Base-by-base conservation (phyloP, 176 grass and related monocot species). In the Saccharum spontaneum region DNA sequence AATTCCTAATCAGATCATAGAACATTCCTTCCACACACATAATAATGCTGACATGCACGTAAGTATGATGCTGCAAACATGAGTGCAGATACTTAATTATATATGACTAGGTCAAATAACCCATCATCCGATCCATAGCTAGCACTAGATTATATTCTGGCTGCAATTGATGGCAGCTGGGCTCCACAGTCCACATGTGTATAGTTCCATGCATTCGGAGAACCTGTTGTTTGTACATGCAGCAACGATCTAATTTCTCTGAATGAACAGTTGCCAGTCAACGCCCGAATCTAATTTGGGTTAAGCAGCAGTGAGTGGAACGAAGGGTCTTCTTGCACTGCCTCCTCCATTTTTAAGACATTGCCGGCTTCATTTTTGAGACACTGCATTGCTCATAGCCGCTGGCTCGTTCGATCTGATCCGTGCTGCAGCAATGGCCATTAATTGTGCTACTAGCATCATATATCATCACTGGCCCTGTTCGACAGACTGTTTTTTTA, bases 61-160 rank as follows among this genome's bases (percentile, higher is more conserved):
- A 10, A 11, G 15, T 50, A 17, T 50, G 48, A 34, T 41, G 7
- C 5, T 17, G 57, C 28, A 50, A 14, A 24, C 39, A 62, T 46
- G 65, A n/a, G 67, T 20, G 34, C 3, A 70, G 1, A 15, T 31
- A 30, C 34, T 36, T 36, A 36, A 1, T 3, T 13, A 23, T 41
- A 16, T 34, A 40, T 41, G 70, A 61, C 71, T 49, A 66, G 82
- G 43, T 76, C 71, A 54, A 76, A 63, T 22, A 63, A 63, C 22
- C 40, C 77, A 28, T 66, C 17, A 75, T 12, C 46, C 7, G 34
- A n/a, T 59, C 2, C 20, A 20, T 8, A 59, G 54, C 54, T 22
- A 59, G 54, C 54, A 33, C 1, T 33, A 36, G 34, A 36, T n/a
- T n/a, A 59, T 59, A 59, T 10, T 59, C 1, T 57, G 15, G 48